phyloP scores from a whole-genome alignment of 2,329 filamentous ascomycete species.

The Salinomyces thailandicus region DNA sequence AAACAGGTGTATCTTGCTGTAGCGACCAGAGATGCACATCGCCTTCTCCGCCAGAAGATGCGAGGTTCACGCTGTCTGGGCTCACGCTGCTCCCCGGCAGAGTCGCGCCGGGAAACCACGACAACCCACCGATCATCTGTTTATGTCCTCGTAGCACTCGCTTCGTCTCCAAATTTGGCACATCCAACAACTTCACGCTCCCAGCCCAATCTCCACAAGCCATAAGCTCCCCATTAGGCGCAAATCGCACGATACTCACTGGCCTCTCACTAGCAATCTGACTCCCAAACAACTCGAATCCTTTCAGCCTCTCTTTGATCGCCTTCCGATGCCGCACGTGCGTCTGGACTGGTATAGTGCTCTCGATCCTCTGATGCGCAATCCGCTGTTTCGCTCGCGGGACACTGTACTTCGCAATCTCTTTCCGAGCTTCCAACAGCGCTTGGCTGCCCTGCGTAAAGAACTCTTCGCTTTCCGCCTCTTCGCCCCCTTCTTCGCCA shows the following conservation, averaged over 20 bases:
- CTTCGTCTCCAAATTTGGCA: slow-evolving; percentile 72
- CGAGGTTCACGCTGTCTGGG: slow-evolving; percentile 62
- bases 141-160: slow-evolving; percentile 71
- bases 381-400: slow-evolving; percentile 69
- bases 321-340: slow-evolving; percentile 88
- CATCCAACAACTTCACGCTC: slow-evolving; percentile 71
- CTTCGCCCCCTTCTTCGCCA: slow-evolving; percentile 39
- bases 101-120: slow-evolving; percentile 81
- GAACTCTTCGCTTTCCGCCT: slow-evolving; percentile 65
- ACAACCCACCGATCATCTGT: slow-evolving; percentile 78
- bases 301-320: slow-evolving; percentile 70
- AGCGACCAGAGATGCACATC: slow-evolving; percentile 85
- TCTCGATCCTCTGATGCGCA: slow-evolving; percentile 67
- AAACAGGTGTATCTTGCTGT: slow-evolving; percentile 70
- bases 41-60: slow-evolving; percentile 81
- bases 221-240: slow-evolving; percentile 71
- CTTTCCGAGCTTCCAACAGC: slow-evolving; percentile 63
- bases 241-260: slow-evolving; percentile 83
- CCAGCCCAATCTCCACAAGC: slow-evolving; percentile 92
- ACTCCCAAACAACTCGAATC: slow-evolving; percentile 84
- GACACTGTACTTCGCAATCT: slow-evolving; percentile 74
- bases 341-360: slow-evolving; percentile 71
- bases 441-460: slow-evolving; percentile 74
- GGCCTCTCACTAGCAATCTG: slow-evolving; percentile 87
- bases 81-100: slow-evolving; percentile 61